phyloP scores from a whole-genome alignment of 129 eudicot species.

The Saposhnikovia divaricata region DNA sequence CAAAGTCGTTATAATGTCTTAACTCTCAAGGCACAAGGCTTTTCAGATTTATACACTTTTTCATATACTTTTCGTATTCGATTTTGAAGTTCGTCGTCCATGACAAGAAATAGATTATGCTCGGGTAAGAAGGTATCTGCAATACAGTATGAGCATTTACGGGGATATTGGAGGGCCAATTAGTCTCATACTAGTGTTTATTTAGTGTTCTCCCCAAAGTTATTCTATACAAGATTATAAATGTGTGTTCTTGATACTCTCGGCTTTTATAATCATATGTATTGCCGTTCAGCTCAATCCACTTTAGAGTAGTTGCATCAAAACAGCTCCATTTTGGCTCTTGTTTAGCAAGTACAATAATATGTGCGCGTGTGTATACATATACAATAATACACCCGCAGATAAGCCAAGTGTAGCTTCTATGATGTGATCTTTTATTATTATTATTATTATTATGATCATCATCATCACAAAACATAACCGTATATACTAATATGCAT shows the following conservation, averaged over 20 bases:
- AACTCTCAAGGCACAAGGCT: not conserved
- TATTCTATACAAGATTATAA: not conserved
- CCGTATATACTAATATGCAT: no score
- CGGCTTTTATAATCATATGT: not conserved
- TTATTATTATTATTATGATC: no score
- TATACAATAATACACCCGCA: no score
- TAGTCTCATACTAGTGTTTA: not conserved
- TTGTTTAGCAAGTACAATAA: no score
- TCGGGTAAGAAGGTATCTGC: not conserved
- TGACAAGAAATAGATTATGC: not conserved
- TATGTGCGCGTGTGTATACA: no score
- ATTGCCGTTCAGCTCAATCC: not conserved
- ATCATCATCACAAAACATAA: no score
- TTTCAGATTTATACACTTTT: no score
- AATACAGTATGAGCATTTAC: not conserved
- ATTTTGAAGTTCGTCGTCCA: not conserved
- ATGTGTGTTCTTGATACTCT: not conserved
- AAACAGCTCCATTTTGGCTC: slow-evolving; percentile 1
- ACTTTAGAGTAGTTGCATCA: not conserved
- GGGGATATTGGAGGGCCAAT: not conserved
- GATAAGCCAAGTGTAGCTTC: not conserved
- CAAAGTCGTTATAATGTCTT: not conserved
- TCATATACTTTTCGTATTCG: not conserved
- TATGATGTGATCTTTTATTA: no score
- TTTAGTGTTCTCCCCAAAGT: not conserved